Evolutionary conservation across 1,284 basidiomycete genomes (phyloP).

Genomic region (Heliocybe sulcata): DNA sequence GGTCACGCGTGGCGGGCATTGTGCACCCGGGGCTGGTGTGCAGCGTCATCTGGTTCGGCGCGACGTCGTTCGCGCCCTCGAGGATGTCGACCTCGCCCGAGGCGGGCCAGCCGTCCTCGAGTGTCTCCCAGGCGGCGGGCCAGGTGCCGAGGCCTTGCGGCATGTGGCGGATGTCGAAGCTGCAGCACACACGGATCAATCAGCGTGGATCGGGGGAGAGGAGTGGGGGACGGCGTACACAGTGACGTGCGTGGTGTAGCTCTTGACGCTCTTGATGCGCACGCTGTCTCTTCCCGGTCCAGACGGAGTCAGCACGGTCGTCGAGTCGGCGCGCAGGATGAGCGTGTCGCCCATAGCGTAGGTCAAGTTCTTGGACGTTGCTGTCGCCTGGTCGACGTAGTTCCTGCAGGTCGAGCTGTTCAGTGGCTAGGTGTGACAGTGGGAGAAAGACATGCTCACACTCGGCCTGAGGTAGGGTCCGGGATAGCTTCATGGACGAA

Average conservation of each 20-base stretch:
- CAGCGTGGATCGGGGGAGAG: not conserved
- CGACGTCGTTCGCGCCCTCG: conserved; percentile 57
- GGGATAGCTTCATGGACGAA: not conserved
- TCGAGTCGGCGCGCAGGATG: conserved; percentile 43
- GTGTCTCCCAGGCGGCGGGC: conserved; percentile 30
- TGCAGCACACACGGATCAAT: conserved; percentile 13
- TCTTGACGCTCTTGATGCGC: conserved; percentile 41
- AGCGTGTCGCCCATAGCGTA: conserved; percentile 17
- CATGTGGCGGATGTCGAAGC: conserved; percentile 48
- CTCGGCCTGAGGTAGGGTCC: not conserved
- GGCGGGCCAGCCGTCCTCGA: conserved; percentile 26
- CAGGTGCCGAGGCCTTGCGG: conserved; percentile 54
- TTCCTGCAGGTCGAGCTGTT: too few species aligned
- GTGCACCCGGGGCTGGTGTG: conserved; percentile 59
- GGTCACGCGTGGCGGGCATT: conserved; percentile 40
- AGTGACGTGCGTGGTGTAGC: conserved; percentile 45
- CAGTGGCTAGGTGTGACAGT: too few species aligned
- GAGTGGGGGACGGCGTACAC: too few species aligned
- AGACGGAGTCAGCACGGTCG: conserved; percentile 31
- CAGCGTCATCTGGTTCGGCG: conserved; percentile 50
- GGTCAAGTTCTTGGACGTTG: conserved; percentile 23
- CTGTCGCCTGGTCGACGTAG: conserved; percentile 22
- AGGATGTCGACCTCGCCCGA: conserved; percentile 48
- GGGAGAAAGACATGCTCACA: too few species aligned
- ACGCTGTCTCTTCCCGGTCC: conserved; percentile 56